Conservation (phyloP, 2,329 filamentous ascomycete species). For the Aspergillus tubingensis region DNA sequence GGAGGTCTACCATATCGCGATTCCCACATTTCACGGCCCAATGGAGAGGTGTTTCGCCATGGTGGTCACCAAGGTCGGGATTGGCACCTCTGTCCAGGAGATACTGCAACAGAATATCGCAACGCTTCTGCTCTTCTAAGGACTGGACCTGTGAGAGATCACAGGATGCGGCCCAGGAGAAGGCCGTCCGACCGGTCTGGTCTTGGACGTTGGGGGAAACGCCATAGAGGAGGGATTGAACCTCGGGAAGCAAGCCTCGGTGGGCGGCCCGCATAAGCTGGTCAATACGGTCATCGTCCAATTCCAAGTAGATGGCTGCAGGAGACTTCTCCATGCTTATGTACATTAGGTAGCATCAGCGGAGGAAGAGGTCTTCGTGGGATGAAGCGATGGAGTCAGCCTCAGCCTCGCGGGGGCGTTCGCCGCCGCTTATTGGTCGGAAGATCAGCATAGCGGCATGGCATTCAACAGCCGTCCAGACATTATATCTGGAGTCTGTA, state of each 20-base stretch:
- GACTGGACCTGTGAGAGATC: neutral
- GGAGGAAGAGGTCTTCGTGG: neutral
- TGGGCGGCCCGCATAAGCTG: slow-evolving; percentile 12
- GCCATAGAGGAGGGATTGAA: slow-evolving; percentile 11
- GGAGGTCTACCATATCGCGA: slow-evolving; percentile 9
- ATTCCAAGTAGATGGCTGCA: neutral
- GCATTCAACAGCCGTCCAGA: neutral
- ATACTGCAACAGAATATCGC: slow-evolving; percentile 8
- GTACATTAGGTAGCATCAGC: neutral
- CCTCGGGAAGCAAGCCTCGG: slow-evolving; percentile 1
- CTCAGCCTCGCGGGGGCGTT: neutral
- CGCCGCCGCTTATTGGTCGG: neutral
- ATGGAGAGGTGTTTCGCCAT: slow-evolving; percentile 17
- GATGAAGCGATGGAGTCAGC: neutral
- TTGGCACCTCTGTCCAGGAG: slow-evolving; percentile 15
- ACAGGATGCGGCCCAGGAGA: slow-evolving; percentile 16
- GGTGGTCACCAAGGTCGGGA: slow-evolving; percentile 13
- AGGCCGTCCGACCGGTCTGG: slow-evolving; percentile 13
- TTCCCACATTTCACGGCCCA: slow-evolving; percentile 17
- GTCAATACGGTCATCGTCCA: slow-evolving; percentile 1
- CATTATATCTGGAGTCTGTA: neutral
- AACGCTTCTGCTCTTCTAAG: neutral
- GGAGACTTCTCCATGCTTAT: neutral
- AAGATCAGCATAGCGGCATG: neutral
- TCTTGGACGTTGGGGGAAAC: slow-evolving; percentile 11